These are phyloP conservation scores for Afroboletus lepidellus DNA, from an alignment of 1,284 basidiomycete genomes.

Conservation along the genomic window DNA sequence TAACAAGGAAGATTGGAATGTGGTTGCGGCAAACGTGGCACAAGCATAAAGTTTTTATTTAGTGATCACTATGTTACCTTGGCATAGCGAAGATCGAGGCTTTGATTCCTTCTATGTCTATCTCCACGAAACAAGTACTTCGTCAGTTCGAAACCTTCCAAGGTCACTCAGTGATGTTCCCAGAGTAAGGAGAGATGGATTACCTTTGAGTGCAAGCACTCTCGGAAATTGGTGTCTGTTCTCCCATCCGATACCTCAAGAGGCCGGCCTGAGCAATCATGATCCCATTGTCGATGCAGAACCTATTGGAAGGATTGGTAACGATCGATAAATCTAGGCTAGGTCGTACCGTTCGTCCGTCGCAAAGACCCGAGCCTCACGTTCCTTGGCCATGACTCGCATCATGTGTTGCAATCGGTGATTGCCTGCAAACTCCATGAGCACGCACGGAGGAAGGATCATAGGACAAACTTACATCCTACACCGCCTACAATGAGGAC, in stretches of 20 bases:
- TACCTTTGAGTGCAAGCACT: constrained; percentile 90
- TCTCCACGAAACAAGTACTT: constrained; percentile 88
- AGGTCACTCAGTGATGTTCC: constrained; percentile 5
- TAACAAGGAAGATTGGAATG: constrained; percentile 50
- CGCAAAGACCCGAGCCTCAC: constrained; percentile 89
- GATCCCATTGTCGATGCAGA: constrained; percentile 99
- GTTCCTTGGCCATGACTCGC: constrained; percentile 93
- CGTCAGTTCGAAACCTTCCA: constrained; percentile 84
- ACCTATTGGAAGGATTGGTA: constrained; percentile 48
- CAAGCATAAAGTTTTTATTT: constrained; percentile 8
- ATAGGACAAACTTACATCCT: constrained; percentile 71
- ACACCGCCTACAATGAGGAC: constrained; percentile 98
- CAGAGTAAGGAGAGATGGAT: background rate
- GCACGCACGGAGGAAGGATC: background rate
- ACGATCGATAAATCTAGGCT: background rate
- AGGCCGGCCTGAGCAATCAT: constrained; percentile 99
- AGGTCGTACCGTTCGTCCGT: constrained; percentile 85
- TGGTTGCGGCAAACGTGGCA: constrained; percentile 52
- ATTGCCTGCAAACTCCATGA: constrained; percentile 60
- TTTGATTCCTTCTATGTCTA: constrained; percentile 36
- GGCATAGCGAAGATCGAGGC: no score
- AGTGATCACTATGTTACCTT: constrained; percentile 1
- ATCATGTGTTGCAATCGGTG: constrained; percentile 96
- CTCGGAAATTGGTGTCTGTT: constrained; percentile 71
- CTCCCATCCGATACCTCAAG: constrained; percentile 91